Evolutionary conservation across 2,329 filamentous ascomycete species (phyloP).

Genomic region (Botryotinia convoluta): DNA sequence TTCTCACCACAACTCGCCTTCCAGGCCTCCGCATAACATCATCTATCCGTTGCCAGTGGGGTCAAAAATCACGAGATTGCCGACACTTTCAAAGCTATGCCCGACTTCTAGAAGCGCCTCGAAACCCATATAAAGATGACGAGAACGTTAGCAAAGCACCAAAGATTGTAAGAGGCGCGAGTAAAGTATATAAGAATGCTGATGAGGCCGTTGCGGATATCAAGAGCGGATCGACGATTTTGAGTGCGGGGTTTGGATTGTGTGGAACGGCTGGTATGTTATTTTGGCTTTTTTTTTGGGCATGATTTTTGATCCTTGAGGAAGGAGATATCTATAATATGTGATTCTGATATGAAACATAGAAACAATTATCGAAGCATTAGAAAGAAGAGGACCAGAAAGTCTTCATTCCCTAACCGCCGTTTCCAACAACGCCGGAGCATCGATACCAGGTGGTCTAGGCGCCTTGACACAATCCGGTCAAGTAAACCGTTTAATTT

Average conservation of each 20-base stretch:
- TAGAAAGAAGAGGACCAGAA: conserved; percentile 57
- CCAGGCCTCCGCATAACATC: conserved; percentile 11
- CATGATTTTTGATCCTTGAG: too few species aligned
- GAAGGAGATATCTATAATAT: background rate
- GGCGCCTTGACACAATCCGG: conserved; percentile 65
- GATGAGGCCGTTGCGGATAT: conserved; percentile 26
- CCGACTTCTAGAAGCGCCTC: conserved; percentile 16
- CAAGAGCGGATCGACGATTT: conserved; percentile 60
- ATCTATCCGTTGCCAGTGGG: conserved; percentile 11
- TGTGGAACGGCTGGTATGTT: conserved; percentile 5
- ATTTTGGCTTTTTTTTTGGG: background rate
- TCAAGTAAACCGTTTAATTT: conserved; percentile 67
- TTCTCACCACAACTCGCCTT: conserved; percentile 13
- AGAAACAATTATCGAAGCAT: conserved; percentile 69
- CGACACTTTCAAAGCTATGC: conserved; percentile 17
- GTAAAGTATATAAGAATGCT: conserved; percentile 24
- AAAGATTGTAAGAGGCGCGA: conserved; percentile 23
- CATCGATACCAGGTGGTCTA: conserved; percentile 64
- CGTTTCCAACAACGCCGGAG: conserved; percentile 76
- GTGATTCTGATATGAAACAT: conserved; percentile 6
- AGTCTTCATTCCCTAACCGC: conserved; percentile 60
- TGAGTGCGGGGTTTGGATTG: conserved; percentile 71
- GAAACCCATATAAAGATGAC: conserved; percentile 13
- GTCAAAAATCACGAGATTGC: conserved; percentile 16
- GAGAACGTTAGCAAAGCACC: conserved; percentile 7